Evolutionary conservation across 2,329 filamentous ascomycete genomes (phyloP).

Genomic region (Pyricularia pennisetigena): DNA sequence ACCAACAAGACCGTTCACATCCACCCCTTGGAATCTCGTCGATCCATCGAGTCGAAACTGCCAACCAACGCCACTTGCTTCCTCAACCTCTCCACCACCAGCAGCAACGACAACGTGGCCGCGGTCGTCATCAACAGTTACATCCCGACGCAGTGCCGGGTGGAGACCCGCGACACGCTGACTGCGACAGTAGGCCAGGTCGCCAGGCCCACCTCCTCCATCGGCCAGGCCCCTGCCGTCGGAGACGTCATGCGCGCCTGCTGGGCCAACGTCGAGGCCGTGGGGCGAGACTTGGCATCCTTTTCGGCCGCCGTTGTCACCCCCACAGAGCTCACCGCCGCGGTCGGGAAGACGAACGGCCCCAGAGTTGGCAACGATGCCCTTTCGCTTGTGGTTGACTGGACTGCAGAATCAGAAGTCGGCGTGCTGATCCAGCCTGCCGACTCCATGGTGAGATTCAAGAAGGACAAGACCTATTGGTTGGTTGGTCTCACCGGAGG

Average conservation of each 20-base stretch:
- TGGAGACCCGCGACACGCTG: not conserved
- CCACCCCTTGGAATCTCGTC: not conserved
- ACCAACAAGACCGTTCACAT: not conserved
- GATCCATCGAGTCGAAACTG: not conserved
- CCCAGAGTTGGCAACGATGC: not conserved
- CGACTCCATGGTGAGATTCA: not conserved
- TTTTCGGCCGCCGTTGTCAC: not conserved
- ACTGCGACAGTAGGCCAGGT: not conserved
- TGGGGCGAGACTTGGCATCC: not conserved
- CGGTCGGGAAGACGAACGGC: not conserved
- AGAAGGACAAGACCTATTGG: constrained; percentile 19
- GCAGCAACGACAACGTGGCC: not conserved
- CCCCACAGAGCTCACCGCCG: not conserved
- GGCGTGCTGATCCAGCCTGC: not conserved
- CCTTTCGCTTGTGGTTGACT: not conserved
- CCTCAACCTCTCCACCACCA: not conserved
- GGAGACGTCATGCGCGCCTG: not conserved
- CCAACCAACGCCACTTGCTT: not conserved
- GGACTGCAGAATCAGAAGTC: not conserved
- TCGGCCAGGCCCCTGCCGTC: not conserved
- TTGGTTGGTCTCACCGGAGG: constrained; percentile 22
- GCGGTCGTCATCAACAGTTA: not conserved
- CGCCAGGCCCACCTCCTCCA: not conserved
- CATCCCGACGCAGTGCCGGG: not conserved
- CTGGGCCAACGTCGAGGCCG: not conserved